A percentile compares a stretch with the other conserved stretches of the same genome.
These are phyloP conservation scores for Tubosaeta brunneosetosa DNA, from an alignment of 768 basidiomycete genomes.

Conservation along the genomic window DNA sequence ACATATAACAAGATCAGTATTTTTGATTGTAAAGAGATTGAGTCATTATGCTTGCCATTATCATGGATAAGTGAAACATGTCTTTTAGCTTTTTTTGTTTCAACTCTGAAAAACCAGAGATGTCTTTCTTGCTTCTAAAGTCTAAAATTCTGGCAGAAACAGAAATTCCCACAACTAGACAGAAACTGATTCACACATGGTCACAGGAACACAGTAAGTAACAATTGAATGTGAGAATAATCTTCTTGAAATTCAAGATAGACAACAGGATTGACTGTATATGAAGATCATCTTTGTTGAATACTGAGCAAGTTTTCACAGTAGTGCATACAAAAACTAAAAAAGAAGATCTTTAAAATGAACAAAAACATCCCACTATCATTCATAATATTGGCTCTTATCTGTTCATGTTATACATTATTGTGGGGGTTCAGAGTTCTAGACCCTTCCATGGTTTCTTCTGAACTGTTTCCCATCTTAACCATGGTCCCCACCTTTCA, in stretches of 20 bases:
- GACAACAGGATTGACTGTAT: neutral
- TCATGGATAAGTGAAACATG: neutral
- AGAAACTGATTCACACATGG: neutral
- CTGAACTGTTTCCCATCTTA: no score
- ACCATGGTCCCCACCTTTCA: no score
- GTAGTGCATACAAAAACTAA: no score
- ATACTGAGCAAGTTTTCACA: neutral
- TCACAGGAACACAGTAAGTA: no score
- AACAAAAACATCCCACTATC: no score
- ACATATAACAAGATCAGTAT: neutral
- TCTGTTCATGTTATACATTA: no score
- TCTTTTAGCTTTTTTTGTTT: neutral
- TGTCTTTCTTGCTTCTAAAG: neutral
- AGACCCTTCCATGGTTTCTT: no score
- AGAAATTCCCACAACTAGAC: neutral
- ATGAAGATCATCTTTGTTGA: neutral
- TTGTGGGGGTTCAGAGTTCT: no score
- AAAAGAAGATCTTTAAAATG: no score
- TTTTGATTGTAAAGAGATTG: neutral
- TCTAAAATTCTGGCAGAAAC: neutral
- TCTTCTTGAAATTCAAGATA: constrained; percentile 6
- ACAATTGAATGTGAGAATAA: constrained; percentile 1
- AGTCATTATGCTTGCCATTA: neutral
- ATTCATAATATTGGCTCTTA: no score
- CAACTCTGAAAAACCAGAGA: neutral